Evolutionary conservation across 1,284 basidiomycete species (phyloP).

Genomic region (Cutaneotrichosporon sp.): DNA sequence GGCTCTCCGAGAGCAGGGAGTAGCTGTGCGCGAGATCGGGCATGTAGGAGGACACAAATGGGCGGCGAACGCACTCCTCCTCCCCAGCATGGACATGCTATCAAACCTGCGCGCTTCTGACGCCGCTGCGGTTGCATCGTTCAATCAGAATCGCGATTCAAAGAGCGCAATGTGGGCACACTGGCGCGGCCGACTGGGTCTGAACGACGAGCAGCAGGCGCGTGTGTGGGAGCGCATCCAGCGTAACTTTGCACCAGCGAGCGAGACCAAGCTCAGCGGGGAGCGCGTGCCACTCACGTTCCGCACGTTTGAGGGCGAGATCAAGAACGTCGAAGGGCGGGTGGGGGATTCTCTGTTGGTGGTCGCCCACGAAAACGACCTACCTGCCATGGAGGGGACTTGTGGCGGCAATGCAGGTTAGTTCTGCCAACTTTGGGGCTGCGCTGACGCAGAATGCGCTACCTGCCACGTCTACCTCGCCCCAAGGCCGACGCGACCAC

Average conservation of each 20-base stretch:
- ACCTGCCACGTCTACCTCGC: slow-evolving; percentile 52
- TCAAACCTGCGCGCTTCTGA: slow-evolving; percentile 61
- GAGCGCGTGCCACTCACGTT: slow-evolving; percentile 34
- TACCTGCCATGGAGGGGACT: slow-evolving; percentile 52
- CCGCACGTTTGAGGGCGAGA: slow-evolving; percentile 40
- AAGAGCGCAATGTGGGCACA: slow-evolving; percentile 35
- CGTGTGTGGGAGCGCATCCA: slow-evolving; percentile 12
- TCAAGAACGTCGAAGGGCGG: slow-evolving; percentile 30
- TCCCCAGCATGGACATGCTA: slow-evolving; percentile 76
- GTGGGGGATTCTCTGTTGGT: slow-evolving; percentile 47
- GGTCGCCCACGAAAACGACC: slow-evolving; percentile 41
- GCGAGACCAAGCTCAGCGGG: neutral
- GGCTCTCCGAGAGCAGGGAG: slow-evolving; percentile 43
- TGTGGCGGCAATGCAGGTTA: slow-evolving; percentile 53
- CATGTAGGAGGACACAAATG: slow-evolving; percentile 85
- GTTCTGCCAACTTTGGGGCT: slow-evolving; percentile 13
- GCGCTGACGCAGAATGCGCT: slow-evolving; percentile 46
- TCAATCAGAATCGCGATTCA: slow-evolving; percentile 36
- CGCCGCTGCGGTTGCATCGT: slow-evolving; percentile 60
- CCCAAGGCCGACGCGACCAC: slow-evolving; percentile 25
- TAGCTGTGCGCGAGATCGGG: slow-evolving; percentile 64
- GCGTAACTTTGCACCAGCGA: neutral
- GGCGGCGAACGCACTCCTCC: slow-evolving; percentile 73
- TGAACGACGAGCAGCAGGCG: slow-evolving; percentile 64
- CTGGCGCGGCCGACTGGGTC: slow-evolving; percentile 75